Conservation (phyloP, 352 stramenopile genomes). For the Phytophthora tubulina region DNA sequence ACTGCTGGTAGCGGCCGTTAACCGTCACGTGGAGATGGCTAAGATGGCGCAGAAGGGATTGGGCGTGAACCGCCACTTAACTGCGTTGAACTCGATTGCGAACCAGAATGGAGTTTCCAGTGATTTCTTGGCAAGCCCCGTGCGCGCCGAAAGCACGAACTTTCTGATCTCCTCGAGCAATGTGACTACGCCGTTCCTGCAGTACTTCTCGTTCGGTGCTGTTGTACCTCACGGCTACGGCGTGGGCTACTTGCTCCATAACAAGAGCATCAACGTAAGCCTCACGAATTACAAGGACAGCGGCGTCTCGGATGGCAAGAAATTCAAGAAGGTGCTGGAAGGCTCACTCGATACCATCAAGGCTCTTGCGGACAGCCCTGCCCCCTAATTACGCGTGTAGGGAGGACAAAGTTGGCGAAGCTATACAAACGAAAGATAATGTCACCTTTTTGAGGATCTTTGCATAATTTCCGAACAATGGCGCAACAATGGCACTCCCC, state of each 20-base stretch:
- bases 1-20: slow-evolving; percentile 74
- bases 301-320: slow-evolving; percentile 66
- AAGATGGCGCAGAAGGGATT: slow-evolving; percentile 90
- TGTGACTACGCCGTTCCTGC: slow-evolving; percentile 88
- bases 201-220: slow-evolving; percentile 92
- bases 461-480: not conserved
- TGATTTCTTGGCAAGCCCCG: slow-evolving; percentile 82
- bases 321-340: slow-evolving; percentile 75
- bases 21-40: slow-evolving; percentile 90
- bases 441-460: slow-evolving; percentile 10
- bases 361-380: slow-evolving; percentile 63
- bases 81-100: slow-evolving; percentile 82
- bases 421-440: slow-evolving; percentile 16
- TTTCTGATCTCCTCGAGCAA: slow-evolving; percentile 94
- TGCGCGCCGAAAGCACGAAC: slow-evolving; percentile 83
- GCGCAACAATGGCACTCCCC: not conserved
- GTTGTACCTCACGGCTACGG: slow-evolving; percentile 91
- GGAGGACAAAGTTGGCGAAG: not conserved
- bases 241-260: slow-evolving; percentile 91
- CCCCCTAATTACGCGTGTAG: slow-evolving; percentile 41
- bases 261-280: slow-evolving; percentile 84
- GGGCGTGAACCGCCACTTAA: slow-evolving; percentile 90
- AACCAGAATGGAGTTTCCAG: slow-evolving; percentile 64
- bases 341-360: slow-evolving; percentile 85
- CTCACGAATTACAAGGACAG: slow-evolving; percentile 90